Evolutionary conservation across 371 early-diverging fungal species (phyloP).

Genomic region (Apophysomyces variabilis): DNA sequence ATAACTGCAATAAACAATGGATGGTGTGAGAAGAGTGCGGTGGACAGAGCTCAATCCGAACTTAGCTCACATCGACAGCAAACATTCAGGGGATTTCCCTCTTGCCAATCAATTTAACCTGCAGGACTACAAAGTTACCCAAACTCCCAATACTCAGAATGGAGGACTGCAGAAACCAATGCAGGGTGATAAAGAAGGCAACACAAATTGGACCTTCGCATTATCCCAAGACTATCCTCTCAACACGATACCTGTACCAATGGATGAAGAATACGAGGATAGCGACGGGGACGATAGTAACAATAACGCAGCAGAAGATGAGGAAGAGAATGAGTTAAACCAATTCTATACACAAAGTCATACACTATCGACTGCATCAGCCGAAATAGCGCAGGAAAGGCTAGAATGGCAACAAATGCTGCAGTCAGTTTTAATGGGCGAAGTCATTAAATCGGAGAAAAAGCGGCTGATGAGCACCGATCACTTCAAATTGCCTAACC

Average conservation of each 20-base stretch:
- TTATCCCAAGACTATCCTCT: constrained; percentile 24
- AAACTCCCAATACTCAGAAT: not conserved
- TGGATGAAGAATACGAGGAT: constrained; percentile 29
- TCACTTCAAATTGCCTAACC: constrained; percentile 50
- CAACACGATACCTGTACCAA: constrained; percentile 21
- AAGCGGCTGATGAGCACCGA: constrained; percentile 64
- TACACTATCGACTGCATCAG: constrained; percentile 25
- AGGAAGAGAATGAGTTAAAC: constrained; percentile 19
- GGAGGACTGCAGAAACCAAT: not conserved
- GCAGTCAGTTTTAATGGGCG: constrained; percentile 81
- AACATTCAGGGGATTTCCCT: not conserved
- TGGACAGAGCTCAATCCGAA: constrained; percentile 27
- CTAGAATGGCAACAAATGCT: constrained; percentile 88
- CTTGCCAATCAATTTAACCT: not conserved
- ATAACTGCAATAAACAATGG: constrained; percentile 13
- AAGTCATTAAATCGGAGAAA: constrained; percentile 84
- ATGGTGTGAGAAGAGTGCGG: constrained; percentile 25
- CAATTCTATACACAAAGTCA: constrained; percentile 39
- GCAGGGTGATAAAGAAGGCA: constrained; percentile 4
- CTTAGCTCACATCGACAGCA: not conserved
- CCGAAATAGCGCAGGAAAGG: constrained; percentile 67
- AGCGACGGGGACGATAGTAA: constrained; percentile 26
- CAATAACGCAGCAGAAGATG: not conserved
- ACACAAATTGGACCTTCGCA: not conserved
- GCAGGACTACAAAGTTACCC: constrained; percentile 2